Percentiles rank a stretch among this genome's conserved stretches.
These are phyloP conservation scores for Mortierella sp. DNA, from an alignment of 371 early-diverging fungal species.

Conservation along the genomic window DNA sequence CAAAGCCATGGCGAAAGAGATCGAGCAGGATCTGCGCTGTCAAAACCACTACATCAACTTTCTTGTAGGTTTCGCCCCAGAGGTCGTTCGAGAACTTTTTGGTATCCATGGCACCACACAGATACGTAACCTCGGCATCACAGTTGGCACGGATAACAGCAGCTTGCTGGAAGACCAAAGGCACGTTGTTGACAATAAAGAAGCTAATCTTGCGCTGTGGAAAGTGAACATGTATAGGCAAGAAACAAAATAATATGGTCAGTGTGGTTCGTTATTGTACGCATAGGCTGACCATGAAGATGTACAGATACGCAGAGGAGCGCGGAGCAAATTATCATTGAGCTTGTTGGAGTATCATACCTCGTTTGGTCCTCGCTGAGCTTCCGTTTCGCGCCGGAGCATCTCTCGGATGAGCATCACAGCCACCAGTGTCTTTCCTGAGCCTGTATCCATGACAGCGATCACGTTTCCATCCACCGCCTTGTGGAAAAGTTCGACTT, in stretches of 20 bases:
- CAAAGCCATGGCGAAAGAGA: constrained; percentile 77
- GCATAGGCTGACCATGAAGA: not conserved
- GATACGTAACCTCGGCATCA: constrained; percentile 68
- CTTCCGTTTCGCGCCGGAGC: constrained; percentile 56
- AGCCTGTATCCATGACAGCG: constrained; percentile 92
- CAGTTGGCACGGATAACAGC: constrained; percentile 77
- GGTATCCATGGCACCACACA: constrained; percentile 79
- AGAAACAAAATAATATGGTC: not conserved
- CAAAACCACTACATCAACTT: constrained; percentile 86
- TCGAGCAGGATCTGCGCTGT: constrained; percentile 90
- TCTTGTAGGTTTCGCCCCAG: constrained; percentile 73
- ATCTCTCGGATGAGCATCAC: constrained; percentile 87
- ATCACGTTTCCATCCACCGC: constrained; percentile 84
- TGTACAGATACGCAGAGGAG: not conserved
- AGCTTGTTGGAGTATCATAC: constrained; percentile 32
- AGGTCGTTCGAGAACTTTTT: constrained; percentile 71
- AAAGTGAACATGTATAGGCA: not conserved
- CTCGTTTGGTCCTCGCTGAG: constrained; percentile 54
- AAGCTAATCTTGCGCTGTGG: constrained; percentile 65
- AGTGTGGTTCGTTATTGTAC: not conserved
- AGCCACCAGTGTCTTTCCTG: constrained; percentile 95
- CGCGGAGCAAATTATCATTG: not conserved
- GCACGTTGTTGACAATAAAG: constrained; percentile 91
- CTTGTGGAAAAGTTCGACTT: constrained; percentile 78
- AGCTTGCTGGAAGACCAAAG: constrained; percentile 90